phyloP scores from a whole-genome alignment of 305 asterid species.

The Striga hermonthica region DNA sequence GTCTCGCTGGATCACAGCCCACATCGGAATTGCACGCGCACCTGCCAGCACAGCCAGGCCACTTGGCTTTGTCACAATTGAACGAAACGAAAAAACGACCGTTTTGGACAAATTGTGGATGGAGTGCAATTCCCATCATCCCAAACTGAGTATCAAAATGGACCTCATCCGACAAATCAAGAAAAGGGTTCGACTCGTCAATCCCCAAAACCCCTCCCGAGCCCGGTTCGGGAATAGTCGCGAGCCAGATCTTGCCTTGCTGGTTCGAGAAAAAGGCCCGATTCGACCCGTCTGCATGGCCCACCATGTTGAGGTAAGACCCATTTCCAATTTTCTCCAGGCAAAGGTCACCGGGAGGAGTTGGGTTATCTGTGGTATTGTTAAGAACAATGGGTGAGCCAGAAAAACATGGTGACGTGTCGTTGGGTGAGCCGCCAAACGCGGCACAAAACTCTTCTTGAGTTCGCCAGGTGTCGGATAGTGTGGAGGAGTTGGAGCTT shows the following conservation, averaged over 20 bases:
- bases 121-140: constrained; percentile 74
- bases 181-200: constrained; percentile 57
- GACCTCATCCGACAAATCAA: constrained; percentile 79
- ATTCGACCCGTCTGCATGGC: constrained; percentile 83
- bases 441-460: constrained; percentile 63
- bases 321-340: constrained; percentile 79
- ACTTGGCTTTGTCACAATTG: constrained; percentile 71
- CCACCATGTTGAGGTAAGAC: constrained; percentile 66
- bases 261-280: constrained; percentile 84
- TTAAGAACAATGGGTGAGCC: constrained; percentile 57
- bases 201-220: constrained; percentile 56
- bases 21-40: constrained; percentile 92
- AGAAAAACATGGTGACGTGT: constrained; percentile 50
- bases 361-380: constrained; percentile 33
- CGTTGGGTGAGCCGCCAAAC: constrained; percentile 62
- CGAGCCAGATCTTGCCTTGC: constrained; percentile 76
- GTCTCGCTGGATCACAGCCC: constrained; percentile 70
- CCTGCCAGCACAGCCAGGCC: constrained; percentile 74
- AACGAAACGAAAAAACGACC: constrained; percentile 82
- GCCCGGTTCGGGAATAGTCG: constrained; percentile 59
- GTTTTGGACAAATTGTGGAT: constrained; percentile 60
- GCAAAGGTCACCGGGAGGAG: constrained; percentile 70
- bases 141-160: constrained; percentile 71
- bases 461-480: constrained; percentile 67
- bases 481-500: constrained; percentile 48